A percentile compares a stretch with the other conserved stretches of the same genome.
Evolutionary conservation across 208 protist species (phyloP).

Genomic region (Phytomonas sp.): DNA sequence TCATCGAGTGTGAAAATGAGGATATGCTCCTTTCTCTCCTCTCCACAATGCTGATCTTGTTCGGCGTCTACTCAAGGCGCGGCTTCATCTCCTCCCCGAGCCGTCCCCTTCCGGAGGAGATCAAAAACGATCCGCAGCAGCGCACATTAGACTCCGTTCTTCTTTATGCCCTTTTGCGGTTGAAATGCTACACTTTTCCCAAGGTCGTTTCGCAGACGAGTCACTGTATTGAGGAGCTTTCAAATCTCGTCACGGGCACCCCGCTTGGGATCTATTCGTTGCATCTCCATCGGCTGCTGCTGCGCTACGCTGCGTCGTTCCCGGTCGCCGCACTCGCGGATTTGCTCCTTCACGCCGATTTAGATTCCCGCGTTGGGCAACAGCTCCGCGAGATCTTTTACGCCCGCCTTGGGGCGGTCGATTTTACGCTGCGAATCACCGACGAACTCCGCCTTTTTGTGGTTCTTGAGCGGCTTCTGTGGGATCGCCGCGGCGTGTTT

Average conservation of each 20-base stretch:
- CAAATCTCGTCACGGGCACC: constrained; percentile 41
- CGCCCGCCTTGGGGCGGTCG: constrained; percentile 46
- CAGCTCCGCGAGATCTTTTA: constrained; percentile 58
- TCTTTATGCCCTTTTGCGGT: constrained; percentile 63
- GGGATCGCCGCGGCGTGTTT: constrained; percentile 25
- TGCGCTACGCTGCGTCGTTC: constrained; percentile 47
- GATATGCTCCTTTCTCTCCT: constrained; percentile 54
- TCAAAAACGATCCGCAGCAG: constrained; percentile 38
- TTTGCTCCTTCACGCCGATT: constrained; percentile 38
- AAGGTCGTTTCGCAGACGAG: constrained; percentile 25
- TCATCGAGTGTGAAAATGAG: constrained; percentile 64
- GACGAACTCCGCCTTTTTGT: constrained; percentile 72
- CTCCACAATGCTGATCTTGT: constrained; percentile 26
- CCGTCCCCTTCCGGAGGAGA: constrained; percentile 45
- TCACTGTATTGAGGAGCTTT: constrained; percentile 33
- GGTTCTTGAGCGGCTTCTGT: constrained; percentile 67
- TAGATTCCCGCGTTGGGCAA: constrained; percentile 13
- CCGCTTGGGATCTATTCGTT: constrained; percentile 51
- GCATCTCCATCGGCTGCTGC: constrained; percentile 50
- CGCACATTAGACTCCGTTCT: constrained; percentile 76
- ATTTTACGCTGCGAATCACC: constrained; percentile 56
- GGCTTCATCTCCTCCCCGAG: constrained; percentile 47
- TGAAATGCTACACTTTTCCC: constrained; percentile 40
- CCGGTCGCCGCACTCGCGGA: constrained; percentile 67
- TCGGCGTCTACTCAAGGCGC: constrained; percentile 31